These are phyloP conservation scores for Pseudozyma sp. DNA, from an alignment of 1,284 basidiomycete genomes.

Conservation along the genomic window DNA sequence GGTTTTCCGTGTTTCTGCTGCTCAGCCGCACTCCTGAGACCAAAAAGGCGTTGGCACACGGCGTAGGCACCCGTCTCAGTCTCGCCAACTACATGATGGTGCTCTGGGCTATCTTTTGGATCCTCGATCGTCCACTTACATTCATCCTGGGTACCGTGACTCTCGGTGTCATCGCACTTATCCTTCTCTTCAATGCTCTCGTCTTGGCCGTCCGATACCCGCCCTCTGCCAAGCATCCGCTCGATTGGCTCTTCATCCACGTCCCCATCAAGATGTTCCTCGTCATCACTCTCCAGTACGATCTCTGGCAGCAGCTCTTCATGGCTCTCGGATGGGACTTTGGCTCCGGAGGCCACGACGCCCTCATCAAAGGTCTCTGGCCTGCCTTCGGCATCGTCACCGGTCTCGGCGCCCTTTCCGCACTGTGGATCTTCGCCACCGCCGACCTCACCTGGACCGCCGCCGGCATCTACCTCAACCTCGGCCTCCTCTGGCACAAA, in stretches of 20 bases:
- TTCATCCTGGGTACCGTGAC: constrained; percentile 53
- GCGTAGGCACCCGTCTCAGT: constrained; percentile 81
- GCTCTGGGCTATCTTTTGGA: constrained; percentile 84
- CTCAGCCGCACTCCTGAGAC: constrained; percentile 80
- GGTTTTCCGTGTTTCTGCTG: constrained; percentile 82
- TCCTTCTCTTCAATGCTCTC: constrained; percentile 57
- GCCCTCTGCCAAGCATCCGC: constrained; percentile 69
- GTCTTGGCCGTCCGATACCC: constrained; percentile 53
- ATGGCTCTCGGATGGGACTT: constrained; percentile 71
- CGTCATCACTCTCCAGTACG: constrained; percentile 71
- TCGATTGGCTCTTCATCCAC: constrained; percentile 72
- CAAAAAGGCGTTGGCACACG: constrained; percentile 73
- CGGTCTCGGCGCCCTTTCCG: constrained; percentile 46
- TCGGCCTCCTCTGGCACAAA: constrained; percentile 57
- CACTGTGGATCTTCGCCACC: constrained; percentile 63
- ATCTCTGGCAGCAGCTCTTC: constrained; percentile 71
- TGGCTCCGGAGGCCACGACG: constrained; percentile 32
- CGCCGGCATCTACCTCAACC: constrained; percentile 55
- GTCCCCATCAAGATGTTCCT: constrained; percentile 71
- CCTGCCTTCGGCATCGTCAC: constrained; percentile 54
- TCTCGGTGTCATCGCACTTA: constrained; percentile 48
- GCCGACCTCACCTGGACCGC: constrained; percentile 58
- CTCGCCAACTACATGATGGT: constrained; percentile 85
- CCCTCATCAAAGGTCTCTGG: constrained; percentile 52
- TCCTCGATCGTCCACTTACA: constrained; percentile 68